Conservation (phyloP, 805 yeast species). For the Starmerella tilneyi region DNA sequence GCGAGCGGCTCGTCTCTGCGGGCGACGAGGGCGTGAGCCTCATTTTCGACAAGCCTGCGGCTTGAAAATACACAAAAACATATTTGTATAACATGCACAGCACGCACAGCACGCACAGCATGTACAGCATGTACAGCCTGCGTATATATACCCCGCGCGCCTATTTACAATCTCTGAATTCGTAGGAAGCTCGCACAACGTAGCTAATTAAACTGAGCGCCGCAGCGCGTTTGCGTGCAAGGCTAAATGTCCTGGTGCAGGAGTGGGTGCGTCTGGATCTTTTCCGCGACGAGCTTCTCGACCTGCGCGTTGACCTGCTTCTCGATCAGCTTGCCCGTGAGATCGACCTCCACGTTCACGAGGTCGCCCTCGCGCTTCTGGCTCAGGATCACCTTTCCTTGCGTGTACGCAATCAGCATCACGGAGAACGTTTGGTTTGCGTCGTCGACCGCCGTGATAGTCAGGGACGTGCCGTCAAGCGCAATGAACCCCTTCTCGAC, state of each 20-base stretch:
- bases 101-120: no score
- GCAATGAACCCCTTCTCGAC: constrained; percentile 94
- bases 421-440: constrained; percentile 52
- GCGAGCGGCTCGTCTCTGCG: constrained; percentile 70
- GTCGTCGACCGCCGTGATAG: constrained; percentile 72
- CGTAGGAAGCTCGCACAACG: background rate
- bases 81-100: no score
- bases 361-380: constrained; percentile 47
- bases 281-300: background rate
- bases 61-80: background rate
- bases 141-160: background rate
- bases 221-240: no score
- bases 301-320: constrained; percentile 56
- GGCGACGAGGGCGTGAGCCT: constrained; percentile 95
- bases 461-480: constrained; percentile 85
- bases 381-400: constrained; percentile 66
- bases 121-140: no score
- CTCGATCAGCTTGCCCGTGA: constrained; percentile 84
- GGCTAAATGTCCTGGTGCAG: no score
- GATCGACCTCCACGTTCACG: constrained; percentile 90
- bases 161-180: no score
- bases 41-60: constrained; percentile 37
- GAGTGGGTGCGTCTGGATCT: no score
- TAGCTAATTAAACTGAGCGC: background rate
- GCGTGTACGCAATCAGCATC: constrained; percentile 88